Base-by-base conservation (phyloP, 352 stramenopile genomes). In the Pythium guiyangense region DNA sequence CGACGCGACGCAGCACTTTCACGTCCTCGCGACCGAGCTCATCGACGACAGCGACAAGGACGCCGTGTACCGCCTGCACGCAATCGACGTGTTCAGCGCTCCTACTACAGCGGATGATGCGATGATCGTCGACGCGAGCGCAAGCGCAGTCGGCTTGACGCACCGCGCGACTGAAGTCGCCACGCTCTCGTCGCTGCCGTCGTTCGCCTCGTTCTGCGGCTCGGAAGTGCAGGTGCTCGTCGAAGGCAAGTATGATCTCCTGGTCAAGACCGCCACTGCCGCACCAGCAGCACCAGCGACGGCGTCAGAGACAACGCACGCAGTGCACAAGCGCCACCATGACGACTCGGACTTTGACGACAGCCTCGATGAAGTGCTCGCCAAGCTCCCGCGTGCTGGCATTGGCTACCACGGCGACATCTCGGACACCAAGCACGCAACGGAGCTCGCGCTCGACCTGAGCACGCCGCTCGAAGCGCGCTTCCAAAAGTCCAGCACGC, bases 331-430 rank as follows among this genome's bases (percentile, higher is more conserved):
- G 52, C 77, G 80, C 29, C 69, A 63, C 27, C 77, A 89, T 35
- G 63, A 74, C 4, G 75, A 86, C 17, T 73, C 79, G 0, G 72
- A 76, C 12, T 39, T 87, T 35, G 66, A 86, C 2, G 74, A 86
- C 9, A 76, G 87, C 27, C 73, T 88, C 42, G 65, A 72, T n/a
- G 67, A 77, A 31, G 48, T 89, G 51, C 56, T 90, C 18, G 69
- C 77, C 8, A 90, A 87, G 62, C 51, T 88, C 8, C 84, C 84
- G 17, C 79, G 84, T 42, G 74, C 81, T 45, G 84, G 84, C 6
- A 89, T 93, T 39, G 84, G 84, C 53, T 93, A 88, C 54, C 77
- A 90, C 39, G 81, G 84, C 22, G 79, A 91, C 15, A 70, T 89
- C 29, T 73, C 67, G 4, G 75, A 71, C 42, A 63, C 70, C 22